Conservation (phyloP, 2,329 filamentous ascomycete species). For the Parastagonospora nodorum region DNA sequence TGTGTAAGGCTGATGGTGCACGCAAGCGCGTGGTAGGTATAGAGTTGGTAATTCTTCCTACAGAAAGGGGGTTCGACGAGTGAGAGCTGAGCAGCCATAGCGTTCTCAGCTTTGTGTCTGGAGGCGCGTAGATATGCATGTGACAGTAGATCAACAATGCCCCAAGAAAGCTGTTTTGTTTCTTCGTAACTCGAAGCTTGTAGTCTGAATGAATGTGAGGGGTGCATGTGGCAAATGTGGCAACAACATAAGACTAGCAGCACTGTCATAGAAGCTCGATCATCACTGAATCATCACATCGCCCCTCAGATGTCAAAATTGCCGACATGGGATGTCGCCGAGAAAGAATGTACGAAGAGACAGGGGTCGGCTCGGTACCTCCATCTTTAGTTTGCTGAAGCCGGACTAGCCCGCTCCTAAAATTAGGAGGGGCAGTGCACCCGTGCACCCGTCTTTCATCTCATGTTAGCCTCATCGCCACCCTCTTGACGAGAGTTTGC, state of each 20-base stretch:
- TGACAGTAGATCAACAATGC: too few species aligned
- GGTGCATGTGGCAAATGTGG: neutral
- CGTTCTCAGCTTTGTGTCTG: too few species aligned
- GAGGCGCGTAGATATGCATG: too few species aligned
- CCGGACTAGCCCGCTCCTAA: conserved; percentile 24
- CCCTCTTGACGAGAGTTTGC: conserved; percentile 10
- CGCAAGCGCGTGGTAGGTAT: too few species aligned
- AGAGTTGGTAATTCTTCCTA: too few species aligned
- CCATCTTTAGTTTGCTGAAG: conserved; percentile 1
- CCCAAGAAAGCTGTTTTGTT: too few species aligned
- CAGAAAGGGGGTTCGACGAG: too few species aligned
- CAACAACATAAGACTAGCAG: neutral
- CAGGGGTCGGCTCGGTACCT: conserved; percentile 22
- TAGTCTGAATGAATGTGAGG: too few species aligned
- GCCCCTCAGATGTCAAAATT: neutral
- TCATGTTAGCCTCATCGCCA: conserved; percentile 24
- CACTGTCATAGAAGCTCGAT: neutral
- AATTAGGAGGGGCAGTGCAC: conserved; percentile 39
- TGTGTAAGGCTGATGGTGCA: too few species aligned
- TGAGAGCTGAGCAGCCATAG: too few species aligned
- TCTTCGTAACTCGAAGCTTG: too few species aligned
- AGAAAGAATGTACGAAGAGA: neutral
- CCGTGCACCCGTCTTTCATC: conserved; percentile 14
- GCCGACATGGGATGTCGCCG: neutral
- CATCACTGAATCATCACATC: neutral